A percentile compares a stretch with the other conserved stretches of the same genome.
phyloP scores from a whole-genome alignment of 2,329 filamentous ascomycete genomes.

The Paecilomyces niveus region DNA sequence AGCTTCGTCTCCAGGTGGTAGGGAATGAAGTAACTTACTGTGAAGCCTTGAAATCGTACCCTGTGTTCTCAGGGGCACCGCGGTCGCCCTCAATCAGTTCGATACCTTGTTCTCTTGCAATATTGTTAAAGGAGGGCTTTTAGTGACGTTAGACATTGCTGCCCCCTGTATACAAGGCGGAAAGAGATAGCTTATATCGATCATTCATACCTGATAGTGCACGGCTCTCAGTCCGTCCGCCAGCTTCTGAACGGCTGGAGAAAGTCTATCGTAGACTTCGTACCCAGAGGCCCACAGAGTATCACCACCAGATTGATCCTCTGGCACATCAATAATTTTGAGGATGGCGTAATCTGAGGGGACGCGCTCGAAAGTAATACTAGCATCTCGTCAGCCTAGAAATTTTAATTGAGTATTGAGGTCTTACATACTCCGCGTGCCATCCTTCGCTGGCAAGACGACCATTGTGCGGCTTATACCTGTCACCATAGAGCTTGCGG shows the following conservation, averaged over 20 bases:
- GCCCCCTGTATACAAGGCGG: neutral
- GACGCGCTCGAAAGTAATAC: conserved; percentile 49
- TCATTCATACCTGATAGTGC: neutral
- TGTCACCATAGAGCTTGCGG: conserved; percentile 24
- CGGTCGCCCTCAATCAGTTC: conserved; percentile 9
- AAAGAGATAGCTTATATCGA: neutral
- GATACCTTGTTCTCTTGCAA: conserved; percentile 9
- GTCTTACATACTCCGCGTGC: conserved; percentile 25
- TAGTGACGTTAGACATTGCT: conserved; percentile 1
- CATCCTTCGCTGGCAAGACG: conserved; percentile 26
- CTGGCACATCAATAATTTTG: conserved; percentile 43
- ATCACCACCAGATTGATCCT: conserved; percentile 32
- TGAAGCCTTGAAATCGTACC: conserved; percentile 38
- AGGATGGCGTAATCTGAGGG: conserved; percentile 50
- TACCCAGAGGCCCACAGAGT: conserved; percentile 46
- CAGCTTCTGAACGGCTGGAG: conserved; percentile 40
- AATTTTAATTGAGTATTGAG: neutral
- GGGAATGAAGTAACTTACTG: conserved; percentile 9
- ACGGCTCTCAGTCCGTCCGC: neutral
- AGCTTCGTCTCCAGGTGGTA: neutral
- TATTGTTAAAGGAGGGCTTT: conserved; percentile 9
- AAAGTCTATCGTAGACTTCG: conserved; percentile 51
- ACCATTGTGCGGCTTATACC: conserved; percentile 16
- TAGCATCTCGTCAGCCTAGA: conserved; percentile 47
- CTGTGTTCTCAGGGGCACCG: conserved; percentile 49